Conservation (phyloP, 2,329 filamentous ascomycete species). For the Annulohypoxylon truncatum region DNA sequence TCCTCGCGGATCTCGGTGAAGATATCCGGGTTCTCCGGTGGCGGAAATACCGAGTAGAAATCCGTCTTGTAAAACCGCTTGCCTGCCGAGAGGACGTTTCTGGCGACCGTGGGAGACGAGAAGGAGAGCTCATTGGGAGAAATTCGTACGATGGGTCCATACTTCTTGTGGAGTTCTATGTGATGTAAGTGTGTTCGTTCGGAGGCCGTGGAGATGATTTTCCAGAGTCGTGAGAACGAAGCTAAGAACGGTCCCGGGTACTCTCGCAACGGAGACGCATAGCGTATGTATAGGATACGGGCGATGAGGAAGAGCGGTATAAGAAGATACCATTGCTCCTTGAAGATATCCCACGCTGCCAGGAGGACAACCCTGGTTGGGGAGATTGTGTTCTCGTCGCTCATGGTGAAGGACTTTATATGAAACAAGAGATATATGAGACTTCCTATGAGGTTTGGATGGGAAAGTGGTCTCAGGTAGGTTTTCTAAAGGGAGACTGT, state of each 20-base stretch:
- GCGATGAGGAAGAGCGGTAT: constrained; percentile 46
- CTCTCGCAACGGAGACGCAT: constrained; percentile 49
- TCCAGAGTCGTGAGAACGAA: constrained; percentile 55
- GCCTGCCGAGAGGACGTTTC: constrained; percentile 60
- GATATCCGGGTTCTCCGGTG: constrained; percentile 67
- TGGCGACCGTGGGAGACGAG: constrained; percentile 58
- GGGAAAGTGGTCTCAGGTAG: neutral
- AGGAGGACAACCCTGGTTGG: constrained; percentile 47
- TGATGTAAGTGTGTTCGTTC: constrained; percentile 58
- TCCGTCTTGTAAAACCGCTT: constrained; percentile 65
- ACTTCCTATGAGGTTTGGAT: constrained; percentile 2
- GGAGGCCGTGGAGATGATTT: constrained; percentile 53
- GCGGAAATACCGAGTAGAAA: constrained; percentile 66
- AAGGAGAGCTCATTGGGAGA: constrained; percentile 62
- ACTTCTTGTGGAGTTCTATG: constrained; percentile 58
- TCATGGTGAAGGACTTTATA: constrained; percentile 29
- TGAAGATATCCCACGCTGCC: constrained; percentile 49
- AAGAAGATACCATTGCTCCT: constrained; percentile 49
- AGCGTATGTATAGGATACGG: constrained; percentile 50
- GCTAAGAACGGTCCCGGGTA: constrained; percentile 49
- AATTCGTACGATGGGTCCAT: constrained; percentile 62
- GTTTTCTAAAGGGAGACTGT: constrained; percentile 17
- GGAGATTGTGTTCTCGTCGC: constrained; percentile 45
- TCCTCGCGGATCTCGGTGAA: constrained; percentile 67
- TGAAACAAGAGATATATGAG: constrained; percentile 15